Conservation (phyloP, 768 basidiomycete genomes). For the Phylloporus arenicola region DNA sequence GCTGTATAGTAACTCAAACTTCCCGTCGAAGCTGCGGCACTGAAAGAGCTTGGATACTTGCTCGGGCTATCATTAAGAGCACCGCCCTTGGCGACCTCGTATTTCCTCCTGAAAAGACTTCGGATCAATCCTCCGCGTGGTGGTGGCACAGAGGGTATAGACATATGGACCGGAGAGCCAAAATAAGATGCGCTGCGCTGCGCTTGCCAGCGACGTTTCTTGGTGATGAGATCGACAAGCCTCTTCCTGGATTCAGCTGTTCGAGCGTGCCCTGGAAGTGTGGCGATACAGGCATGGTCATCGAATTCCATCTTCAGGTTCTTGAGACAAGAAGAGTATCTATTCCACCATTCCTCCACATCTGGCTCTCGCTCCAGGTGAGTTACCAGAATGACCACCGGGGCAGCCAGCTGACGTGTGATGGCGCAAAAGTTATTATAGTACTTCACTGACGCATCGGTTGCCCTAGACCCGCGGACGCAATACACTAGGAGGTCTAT, state of each 20-base stretch:
- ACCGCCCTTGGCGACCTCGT: background rate
- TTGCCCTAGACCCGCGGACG: slow-evolving; percentile 33
- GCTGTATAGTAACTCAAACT: slow-evolving; percentile 7
- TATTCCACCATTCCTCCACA: slow-evolving; percentile 31
- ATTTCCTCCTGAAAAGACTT: background rate
- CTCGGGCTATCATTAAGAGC: background rate
- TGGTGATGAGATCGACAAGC: slow-evolving; percentile 13
- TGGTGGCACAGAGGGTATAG: background rate
- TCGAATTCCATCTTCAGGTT: slow-evolving; percentile 28
- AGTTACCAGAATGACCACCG: slow-evolving; percentile 34
- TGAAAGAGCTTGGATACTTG: background rate
- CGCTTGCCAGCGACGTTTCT: slow-evolving; percentile 5
- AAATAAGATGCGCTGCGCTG: slow-evolving; percentile 7
- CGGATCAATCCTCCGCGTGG: background rate
- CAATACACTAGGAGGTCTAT: slow-evolving; percentile 38
- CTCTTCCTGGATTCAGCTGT: slow-evolving; percentile 10
- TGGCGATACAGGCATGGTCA: slow-evolving; percentile 37
- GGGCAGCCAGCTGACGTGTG: slow-evolving; percentile 34
- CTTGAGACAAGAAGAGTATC: slow-evolving; percentile 25
- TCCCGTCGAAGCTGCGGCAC: background rate
- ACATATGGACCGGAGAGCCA: slow-evolving; percentile 3
- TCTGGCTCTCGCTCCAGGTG: slow-evolving; percentile 26
- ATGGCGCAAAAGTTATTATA: slow-evolving; percentile 32
- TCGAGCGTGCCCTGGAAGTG: slow-evolving; percentile 11
- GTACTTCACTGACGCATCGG: slow-evolving; percentile 22